Evolutionary conservation across 305 asterid species (phyloP), one percentile per base, ranked within the genome.

Genomic region (Salvia sclarea): DNA sequence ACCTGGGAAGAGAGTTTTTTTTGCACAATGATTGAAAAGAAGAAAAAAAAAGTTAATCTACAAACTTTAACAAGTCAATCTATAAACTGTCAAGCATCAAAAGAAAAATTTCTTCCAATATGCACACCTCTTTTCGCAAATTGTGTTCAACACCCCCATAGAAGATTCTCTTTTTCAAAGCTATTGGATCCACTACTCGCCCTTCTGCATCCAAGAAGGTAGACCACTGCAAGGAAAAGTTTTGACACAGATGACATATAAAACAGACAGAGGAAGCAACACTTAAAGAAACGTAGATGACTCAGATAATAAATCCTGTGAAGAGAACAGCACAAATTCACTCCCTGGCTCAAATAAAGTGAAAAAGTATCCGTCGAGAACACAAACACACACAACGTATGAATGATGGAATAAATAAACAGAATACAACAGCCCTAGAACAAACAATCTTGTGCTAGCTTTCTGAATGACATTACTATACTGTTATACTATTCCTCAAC

Each of bases 161-260:
- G 78, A 92, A 95, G 79, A 92, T 87, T 84, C 98, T 79, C 78
- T 83, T 88, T 76, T 80, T 83, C 63, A 92, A 79, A 13, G 96
- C 84, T 54, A 85, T 74, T 30, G 96, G 64, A 75, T 92, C 95
- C 81, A 44, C 50, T 21, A 92, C 85, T 57, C 92, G 84, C 38
- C 99, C 99, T 84, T 95, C 98, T 64, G 84, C 83, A 83, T 95
- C 99, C 88, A 92, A 82, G 79, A 84, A 92, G 61, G 85, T 78
- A 45, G 74, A 61, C 98, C 97, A 95, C 99, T 95, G 82, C 81
- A 85, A 64, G 80, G 80, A 53, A 70, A 68, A 45, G 61, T 53
- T 49, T 28, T 52, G 48, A 63, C 48, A 64, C 66, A 77, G 69
- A 66, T 52, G 47, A 44, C 28, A 66, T 56, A 66, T 56, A 50